Conservation (phyloP, 352 stramenopile species). For the Phytophthora hybrid region DNA sequence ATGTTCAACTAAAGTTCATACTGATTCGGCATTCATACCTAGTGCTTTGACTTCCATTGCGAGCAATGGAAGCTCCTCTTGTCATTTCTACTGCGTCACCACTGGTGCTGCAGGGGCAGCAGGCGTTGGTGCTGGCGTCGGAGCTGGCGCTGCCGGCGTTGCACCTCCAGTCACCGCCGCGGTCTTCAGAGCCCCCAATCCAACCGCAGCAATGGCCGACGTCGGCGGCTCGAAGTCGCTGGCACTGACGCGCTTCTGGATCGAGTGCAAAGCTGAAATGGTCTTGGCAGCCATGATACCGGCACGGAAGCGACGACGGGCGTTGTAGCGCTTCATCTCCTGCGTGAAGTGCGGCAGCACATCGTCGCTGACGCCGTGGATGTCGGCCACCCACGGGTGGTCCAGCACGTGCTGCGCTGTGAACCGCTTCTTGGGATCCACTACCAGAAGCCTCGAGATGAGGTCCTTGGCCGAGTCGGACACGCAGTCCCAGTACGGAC, state of each 20-base stretch:
- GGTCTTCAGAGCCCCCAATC: conserved; percentile 19
- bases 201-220: conserved; percentile 22
- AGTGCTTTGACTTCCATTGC: no score
- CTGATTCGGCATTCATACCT: neutral
- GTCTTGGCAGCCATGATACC: conserved; percentile 86
- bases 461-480: conserved; percentile 93
- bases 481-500: conserved; percentile 95
- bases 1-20: neutral
- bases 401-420: conserved; percentile 86
- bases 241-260: conserved; percentile 59
- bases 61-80: neutral
- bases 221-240: conserved; percentile 45
- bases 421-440: conserved; percentile 92
- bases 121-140: neutral
- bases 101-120: conserved; percentile 4
- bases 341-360: conserved; percentile 88
- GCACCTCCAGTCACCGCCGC: conserved; percentile 2
- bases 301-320: conserved; percentile 77
- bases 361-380: conserved; percentile 78
- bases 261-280: conserved; percentile 53
- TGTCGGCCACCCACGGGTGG: conserved; percentile 88
- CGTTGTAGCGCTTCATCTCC: conserved; percentile 92
- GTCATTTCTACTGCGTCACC: conserved; percentile 23
- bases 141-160: neutral
- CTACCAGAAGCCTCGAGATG: conserved; percentile 90